These are phyloP conservation scores for Trypanosoma scelopori DNA, from an alignment of 208 protist species.

Conservation along the genomic window DNA sequence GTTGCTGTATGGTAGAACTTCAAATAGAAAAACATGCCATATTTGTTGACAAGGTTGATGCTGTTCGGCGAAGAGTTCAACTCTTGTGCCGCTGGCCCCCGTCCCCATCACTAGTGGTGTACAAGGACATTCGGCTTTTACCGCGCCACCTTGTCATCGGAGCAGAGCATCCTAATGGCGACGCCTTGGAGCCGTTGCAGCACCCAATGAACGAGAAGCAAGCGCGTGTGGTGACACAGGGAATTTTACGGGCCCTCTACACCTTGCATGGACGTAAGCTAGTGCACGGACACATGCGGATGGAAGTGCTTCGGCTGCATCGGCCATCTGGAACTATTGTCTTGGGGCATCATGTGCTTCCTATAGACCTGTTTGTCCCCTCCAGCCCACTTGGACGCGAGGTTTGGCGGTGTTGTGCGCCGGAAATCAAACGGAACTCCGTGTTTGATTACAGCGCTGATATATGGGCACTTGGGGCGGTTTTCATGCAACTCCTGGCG, in stretches of 20 bases:
- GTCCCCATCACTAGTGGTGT: slow-evolving; percentile 24
- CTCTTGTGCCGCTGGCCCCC: slow-evolving; percentile 5
- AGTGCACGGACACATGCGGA: slow-evolving; percentile 59
- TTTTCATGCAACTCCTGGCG: slow-evolving; percentile 60
- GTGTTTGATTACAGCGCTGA: slow-evolving; percentile 58
- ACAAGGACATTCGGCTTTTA: slow-evolving; percentile 34
- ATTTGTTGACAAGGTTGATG: slow-evolving; percentile 36
- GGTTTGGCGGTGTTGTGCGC: slow-evolving; percentile 48
- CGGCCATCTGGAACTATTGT: slow-evolving; percentile 22
- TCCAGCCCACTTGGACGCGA: slow-evolving; percentile 27
- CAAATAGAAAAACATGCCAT: slow-evolving; percentile 41
- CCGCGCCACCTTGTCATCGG: slow-evolving; percentile 46
- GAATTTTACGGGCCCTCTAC: slow-evolving; percentile 34
- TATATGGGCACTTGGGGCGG: slow-evolving; percentile 72
- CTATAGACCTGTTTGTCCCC: slow-evolving; percentile 62
- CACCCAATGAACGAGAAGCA: slow-evolving; percentile 34
- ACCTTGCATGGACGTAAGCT: slow-evolving; percentile 48
- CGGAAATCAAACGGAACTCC: slow-evolving; percentile 57
- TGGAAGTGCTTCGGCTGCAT: slow-evolving; percentile 30
- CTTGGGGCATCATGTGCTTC: slow-evolving; percentile 52
- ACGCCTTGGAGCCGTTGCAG: slow-evolving; percentile 17
- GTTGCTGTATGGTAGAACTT: slow-evolving; percentile 25
- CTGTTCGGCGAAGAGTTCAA: slow-evolving; percentile 19
- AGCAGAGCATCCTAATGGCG: slow-evolving; percentile 4
- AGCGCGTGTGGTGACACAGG: slow-evolving; percentile 34